phyloP scores from a whole-genome alignment of 2,329 filamentous ascomycete species.

The Colletotrichum salicis region DNA sequence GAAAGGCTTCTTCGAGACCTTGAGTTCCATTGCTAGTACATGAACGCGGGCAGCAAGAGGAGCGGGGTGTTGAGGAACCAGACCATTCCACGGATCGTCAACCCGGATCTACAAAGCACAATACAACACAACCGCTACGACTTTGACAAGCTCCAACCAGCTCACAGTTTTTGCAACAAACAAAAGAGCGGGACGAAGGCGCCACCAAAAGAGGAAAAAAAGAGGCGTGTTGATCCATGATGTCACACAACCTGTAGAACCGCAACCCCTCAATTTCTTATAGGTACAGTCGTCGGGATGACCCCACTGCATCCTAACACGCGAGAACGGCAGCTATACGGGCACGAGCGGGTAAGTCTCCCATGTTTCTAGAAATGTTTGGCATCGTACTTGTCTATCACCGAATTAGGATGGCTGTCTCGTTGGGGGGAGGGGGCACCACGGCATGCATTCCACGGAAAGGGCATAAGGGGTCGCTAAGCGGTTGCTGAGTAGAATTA shows the following conservation, averaged over 20 bases:
- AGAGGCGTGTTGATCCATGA: constrained; percentile 26
- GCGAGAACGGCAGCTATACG: not conserved
- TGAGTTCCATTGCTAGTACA: not conserved
- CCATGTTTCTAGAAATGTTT: not conserved
- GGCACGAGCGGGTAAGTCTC: not conserved
- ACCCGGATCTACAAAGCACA: constrained; percentile 7
- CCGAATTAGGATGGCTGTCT: not conserved
- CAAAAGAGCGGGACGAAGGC: not conserved
- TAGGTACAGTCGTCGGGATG: not conserved
- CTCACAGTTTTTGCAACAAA: not conserved
- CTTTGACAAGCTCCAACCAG: not conserved
- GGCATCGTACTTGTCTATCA: not conserved
- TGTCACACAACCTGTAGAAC: constrained; percentile 12
- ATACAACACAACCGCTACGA: not conserved
- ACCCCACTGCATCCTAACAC: not conserved
- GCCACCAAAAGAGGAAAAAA: not conserved
- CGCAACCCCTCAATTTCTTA: constrained; percentile 10
- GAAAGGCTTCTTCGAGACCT: not conserved
- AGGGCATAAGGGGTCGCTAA: not conserved
- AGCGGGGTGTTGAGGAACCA: not conserved
- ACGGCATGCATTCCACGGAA: too few species aligned
- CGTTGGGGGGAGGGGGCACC: not conserved
- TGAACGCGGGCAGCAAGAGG: not conserved
- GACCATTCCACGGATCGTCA: constrained; percentile 1
- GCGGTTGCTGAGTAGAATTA: constrained; percentile 1